Conservation (phyloP, 805 yeast genomes). For the Zygosaccharomyces rouxii region DNA sequence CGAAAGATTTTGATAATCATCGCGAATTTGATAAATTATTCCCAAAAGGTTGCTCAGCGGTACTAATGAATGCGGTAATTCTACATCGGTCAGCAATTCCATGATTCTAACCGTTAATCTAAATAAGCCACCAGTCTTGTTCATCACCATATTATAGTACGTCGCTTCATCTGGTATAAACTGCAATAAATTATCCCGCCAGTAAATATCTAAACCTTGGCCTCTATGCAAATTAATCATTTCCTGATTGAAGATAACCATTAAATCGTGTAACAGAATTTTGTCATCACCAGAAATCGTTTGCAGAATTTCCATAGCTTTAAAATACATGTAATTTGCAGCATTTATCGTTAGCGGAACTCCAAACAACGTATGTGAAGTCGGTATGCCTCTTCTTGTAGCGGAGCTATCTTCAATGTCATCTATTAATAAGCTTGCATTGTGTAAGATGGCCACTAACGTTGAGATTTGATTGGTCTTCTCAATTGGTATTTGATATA, state of each 20-base stretch:
- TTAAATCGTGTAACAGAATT: conserved; percentile 28
- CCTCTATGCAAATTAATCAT: conserved; percentile 81
- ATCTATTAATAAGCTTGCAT: conserved; percentile 68
- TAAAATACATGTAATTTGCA: conserved; percentile 77
- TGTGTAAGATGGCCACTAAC: conserved; percentile 58
- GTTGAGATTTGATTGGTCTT: conserved; percentile 40
- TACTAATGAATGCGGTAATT: conserved; percentile 36
- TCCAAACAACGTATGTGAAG: conserved; percentile 77
- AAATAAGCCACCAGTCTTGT: conserved; percentile 87
- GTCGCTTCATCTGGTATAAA: conserved; percentile 56
- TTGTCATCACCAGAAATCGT: conserved; percentile 28
- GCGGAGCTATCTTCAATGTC: conserved; percentile 81
- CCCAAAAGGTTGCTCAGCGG: conserved; percentile 76
- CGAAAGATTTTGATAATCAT: conserved; percentile 71
- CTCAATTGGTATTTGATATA: conserved; percentile 41
- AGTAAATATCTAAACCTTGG: conserved; percentile 82
- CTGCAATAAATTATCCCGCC: conserved; percentile 60
- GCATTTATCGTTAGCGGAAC: conserved; percentile 75
- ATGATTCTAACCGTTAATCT: conserved; percentile 67
- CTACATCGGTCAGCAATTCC: conserved; percentile 35
- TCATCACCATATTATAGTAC: conserved; percentile 75
- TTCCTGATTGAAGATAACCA: conserved; percentile 58
- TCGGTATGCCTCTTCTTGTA: conserved; percentile 70
- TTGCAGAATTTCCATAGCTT: conserved; percentile 52
- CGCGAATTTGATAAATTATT: conserved; percentile 76